phyloP scores from a whole-genome alignment of 148 eudicot genomes.

The Amaranthus cruentus region DNA sequence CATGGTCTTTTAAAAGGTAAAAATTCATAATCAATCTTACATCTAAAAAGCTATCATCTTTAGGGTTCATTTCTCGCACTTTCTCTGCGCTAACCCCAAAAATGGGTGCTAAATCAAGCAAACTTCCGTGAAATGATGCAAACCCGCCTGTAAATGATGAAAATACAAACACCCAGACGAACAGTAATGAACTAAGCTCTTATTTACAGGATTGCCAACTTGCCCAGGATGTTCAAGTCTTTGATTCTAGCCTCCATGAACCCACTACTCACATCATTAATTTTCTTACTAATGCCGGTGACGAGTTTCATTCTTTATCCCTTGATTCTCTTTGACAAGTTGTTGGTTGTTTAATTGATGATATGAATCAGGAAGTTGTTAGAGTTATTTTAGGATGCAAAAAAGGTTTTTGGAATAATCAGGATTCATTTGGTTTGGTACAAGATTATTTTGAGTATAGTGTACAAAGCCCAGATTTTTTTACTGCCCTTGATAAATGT shows the following conservation, averaged over 20 bases:
- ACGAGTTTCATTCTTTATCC: no score
- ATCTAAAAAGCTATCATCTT: conserved; percentile 7
- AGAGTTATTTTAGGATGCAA: conserved; percentile 48
- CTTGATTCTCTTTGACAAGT: no score
- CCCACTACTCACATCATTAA: no score
- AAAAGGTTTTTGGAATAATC: conserved; percentile 62
- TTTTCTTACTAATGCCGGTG: no score
- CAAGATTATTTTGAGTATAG: conserved; percentile 70
- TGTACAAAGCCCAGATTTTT: conserved; percentile 45
- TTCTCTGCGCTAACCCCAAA: not conserved
- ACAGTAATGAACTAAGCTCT: no score
- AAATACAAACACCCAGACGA: not conserved
- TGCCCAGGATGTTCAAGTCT: no score
- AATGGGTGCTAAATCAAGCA: conserved; percentile 30
- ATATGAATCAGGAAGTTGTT: conserved; percentile 42
- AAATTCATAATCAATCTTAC: not conserved
- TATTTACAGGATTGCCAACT: no score
- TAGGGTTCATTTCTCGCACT: conserved; percentile 6
- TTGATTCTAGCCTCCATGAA: no score
- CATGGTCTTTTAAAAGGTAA: no score
- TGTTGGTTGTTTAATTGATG: no score
- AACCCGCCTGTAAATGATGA: conserved; percentile 17
- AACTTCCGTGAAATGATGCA: conserved; percentile 6
- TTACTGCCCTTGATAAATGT: conserved; percentile 51
- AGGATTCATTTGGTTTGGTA: conserved; percentile 56